A percentile compares a stretch with the other conserved stretches of the same genome.
These are phyloP conservation scores for Penicillium sp. DNA, from an alignment of 2,329 filamentous ascomycete genomes.

Conservation along the genomic window DNA sequence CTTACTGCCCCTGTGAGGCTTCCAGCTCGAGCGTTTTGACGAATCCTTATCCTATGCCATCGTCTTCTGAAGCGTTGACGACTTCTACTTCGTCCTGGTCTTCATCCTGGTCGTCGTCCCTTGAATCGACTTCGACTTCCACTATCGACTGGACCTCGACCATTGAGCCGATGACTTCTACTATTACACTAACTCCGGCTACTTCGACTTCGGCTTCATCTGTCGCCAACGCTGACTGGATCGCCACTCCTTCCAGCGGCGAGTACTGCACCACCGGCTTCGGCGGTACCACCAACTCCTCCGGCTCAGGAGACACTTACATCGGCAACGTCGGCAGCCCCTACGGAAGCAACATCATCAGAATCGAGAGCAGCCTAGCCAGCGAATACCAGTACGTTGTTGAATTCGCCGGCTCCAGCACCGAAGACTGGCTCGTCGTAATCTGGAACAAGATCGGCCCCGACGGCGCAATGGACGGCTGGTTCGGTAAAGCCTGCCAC, in stretches of 20 bases:
- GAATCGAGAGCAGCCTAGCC: slow-evolving; percentile 27
- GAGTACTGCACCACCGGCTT: slow-evolving; percentile 32
- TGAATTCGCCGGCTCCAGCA: slow-evolving; percentile 31
- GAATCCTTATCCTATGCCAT: not conserved
- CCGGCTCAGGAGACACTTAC: slow-evolving; percentile 29
- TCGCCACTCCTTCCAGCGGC: slow-evolving; percentile 18
- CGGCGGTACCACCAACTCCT: slow-evolving; percentile 26
- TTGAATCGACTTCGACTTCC: not conserved
- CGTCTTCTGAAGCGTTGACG: not conserved
- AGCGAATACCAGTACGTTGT: slow-evolving; percentile 36
- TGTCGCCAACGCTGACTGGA: slow-evolving; percentile 18
- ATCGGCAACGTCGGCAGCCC: slow-evolving; percentile 38
- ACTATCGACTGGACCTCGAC: not conserved
- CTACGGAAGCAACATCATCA: slow-evolving; percentile 41
- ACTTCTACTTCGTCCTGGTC: slow-evolving; percentile 1
- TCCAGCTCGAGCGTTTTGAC: slow-evolving; percentile 2
- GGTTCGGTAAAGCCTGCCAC: slow-evolving; percentile 34
- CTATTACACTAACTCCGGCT: slow-evolving; percentile 7
- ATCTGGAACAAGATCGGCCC: slow-evolving; percentile 42
- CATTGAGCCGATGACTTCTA: slow-evolving; percentile 1
- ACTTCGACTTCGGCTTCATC: slow-evolving; percentile 10
- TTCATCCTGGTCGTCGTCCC: not conserved
- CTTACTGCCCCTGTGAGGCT: slow-evolving; percentile 8
- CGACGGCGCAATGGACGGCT: slow-evolving; percentile 32
- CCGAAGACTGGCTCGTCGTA: slow-evolving; percentile 33